These are phyloP conservation scores for Capsicum chinense DNA, from an alignment of 257 asterid species.

Conservation along the genomic window DNA sequence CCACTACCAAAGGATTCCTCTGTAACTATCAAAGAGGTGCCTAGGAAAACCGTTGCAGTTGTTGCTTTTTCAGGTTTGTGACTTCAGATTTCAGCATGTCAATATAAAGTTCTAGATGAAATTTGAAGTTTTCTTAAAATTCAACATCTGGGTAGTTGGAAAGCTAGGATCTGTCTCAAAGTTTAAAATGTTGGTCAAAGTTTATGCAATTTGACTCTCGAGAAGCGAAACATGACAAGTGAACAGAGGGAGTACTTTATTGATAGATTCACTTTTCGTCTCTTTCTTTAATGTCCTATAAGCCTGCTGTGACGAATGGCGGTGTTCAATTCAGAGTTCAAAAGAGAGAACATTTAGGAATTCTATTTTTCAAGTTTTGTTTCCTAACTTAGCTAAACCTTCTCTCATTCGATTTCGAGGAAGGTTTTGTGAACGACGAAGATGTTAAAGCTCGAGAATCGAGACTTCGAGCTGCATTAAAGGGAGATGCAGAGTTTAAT, in stretches of 20 bases:
- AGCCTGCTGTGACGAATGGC: not conserved
- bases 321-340: not conserved
- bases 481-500: slow-evolving; percentile 52
- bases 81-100: slow-evolving; percentile 1
- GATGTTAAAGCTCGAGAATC: slow-evolving; percentile 73
- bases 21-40: slow-evolving; percentile 70
- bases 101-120: not conserved
- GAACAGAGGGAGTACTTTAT: not conserved
- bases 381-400: slow-evolving; percentile 11
- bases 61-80: slow-evolving; percentile 81
- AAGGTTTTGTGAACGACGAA: slow-evolving; percentile 83
- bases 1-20: slow-evolving; percentile 80
- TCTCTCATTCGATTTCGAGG: slow-evolving; percentile 14
- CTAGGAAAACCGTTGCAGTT: slow-evolving; percentile 64
- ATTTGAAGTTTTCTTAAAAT: not conserved
- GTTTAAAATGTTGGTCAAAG: too few species aligned
- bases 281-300: not conserved
- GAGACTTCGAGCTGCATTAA: slow-evolving; percentile 53
- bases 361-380: not conserved
- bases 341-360: not conserved
- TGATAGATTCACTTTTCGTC: not conserved
- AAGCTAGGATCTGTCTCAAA: not conserved
- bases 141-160: not conserved
- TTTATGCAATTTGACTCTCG: too few species aligned
- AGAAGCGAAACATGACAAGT: too few species aligned